Evolutionary conservation across 495 filamentous ascomycete genomes (phyloP).

Genomic region (Penicillium chermesinum): DNA sequence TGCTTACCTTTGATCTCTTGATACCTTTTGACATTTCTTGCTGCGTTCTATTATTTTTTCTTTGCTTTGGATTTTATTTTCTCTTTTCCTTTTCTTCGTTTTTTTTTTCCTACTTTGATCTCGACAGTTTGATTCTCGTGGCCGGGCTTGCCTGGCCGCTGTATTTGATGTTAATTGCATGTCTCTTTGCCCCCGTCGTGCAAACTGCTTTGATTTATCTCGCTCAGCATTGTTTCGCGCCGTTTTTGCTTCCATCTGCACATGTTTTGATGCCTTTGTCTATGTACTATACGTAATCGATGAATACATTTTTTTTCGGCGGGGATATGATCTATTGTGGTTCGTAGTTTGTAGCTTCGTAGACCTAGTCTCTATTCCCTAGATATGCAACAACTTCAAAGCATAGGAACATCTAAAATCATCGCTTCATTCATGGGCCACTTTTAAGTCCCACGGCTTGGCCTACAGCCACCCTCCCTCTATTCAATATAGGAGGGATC

Average conservation of each 20-base stretch:
- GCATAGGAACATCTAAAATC: no score
- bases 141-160: slow-evolving; percentile 20
- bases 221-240: slow-evolving; percentile 18
- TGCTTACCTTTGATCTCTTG: slow-evolving; percentile 22
- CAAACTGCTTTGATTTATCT: slow-evolving; percentile 9
- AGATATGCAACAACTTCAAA: no score
- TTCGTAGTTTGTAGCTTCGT: no score
- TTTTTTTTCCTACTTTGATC: slow-evolving; percentile 6
- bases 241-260: slow-evolving; percentile 22
- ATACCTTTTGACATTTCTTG: slow-evolving; percentile 24
- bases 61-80: slow-evolving; percentile 2
- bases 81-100: slow-evolving; percentile 11
- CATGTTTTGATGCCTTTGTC: slow-evolving; percentile 33
- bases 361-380: no score
- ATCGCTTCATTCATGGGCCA: background rate
- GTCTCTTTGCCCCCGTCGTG: slow-evolving; percentile 13
- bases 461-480: no score
- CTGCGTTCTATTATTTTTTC: slow-evolving; percentile 1
- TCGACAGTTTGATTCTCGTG: slow-evolving; percentile 18
- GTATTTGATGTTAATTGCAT: slow-evolving; percentile 27
- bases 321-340: slow-evolving; percentile 23
- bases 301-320: slow-evolving; percentile 34
- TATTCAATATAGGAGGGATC: no score
- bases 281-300: slow-evolving; percentile 45
- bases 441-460: no score